Evolutionary conservation across 352 stramenopile species (phyloP), one percentile per base, ranked within the genome.

Genomic region (Nothophytophthora sp.): DNA sequence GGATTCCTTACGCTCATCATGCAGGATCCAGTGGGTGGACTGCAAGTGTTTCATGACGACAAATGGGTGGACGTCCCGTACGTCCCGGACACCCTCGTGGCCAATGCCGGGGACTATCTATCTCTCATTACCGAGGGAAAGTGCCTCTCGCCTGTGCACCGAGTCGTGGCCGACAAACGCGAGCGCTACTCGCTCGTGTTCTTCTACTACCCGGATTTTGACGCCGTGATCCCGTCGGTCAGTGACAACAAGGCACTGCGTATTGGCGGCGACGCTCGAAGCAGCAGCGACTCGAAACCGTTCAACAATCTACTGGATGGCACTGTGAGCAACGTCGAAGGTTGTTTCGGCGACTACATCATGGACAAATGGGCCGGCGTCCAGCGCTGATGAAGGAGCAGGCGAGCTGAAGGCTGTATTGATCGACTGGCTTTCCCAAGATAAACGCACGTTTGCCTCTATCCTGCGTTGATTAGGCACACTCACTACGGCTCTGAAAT

Each of bases 151-250:
- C 83, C 83, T 2, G 68, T 93, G 45, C 83, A 93, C 46, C 81
- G 81, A 20, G 83, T 93, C 12, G 55, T 92, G 19, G 76, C 73
- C 3, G 71, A 88, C 50, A 78, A 86, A 36, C 67, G 70, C 30
- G 81, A 93, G 48, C 81, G 83, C 34, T 86, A 83, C 64, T 93
- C 83, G 40, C 83, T 90, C 54, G 81, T 91, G 33, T 90, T 90
- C 51, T 93, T 93, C 63, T 93, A 89, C 66, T 91, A 93, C 44
- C 83, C 83, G 11, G 75, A 86, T 71, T 92, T 87, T 48, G 77
- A 86, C 36, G 79, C 78, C 9, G 73, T 82, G 23, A 86, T 92
- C 37, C 81, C 81, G 16, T 57, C 59, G 3, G 54, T 80, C 22
- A 38, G 46, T 24, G 51, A 60, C 13, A 43, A 46, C 1, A 39